Evolutionary conservation across 164 flowering plant genomes (phyloP).

Genomic region (Nymphaea thermarum): DNA sequence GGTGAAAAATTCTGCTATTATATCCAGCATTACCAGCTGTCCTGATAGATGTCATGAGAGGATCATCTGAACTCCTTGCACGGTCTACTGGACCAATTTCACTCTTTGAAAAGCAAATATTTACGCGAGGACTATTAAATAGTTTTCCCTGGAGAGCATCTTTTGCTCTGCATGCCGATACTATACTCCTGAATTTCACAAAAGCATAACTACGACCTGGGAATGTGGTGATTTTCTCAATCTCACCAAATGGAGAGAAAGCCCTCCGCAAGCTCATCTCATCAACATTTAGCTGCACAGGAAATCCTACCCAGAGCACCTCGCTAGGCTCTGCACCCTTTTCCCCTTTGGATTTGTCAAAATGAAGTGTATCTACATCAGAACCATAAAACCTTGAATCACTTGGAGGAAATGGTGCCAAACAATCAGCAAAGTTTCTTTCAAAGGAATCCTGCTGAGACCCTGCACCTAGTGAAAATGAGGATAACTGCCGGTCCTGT

Average conservation of each 20-base stretch:
- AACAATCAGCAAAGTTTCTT: constrained; percentile 22
- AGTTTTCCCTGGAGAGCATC: constrained; percentile 89
- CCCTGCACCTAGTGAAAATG: constrained; percentile 36
- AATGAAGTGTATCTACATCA: constrained; percentile 34
- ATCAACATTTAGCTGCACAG: constrained; percentile 63
- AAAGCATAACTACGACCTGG: constrained; percentile 94
- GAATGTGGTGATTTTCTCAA: constrained; percentile 71
- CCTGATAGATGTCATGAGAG: constrained; percentile 35
- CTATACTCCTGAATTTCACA: constrained; percentile 54
- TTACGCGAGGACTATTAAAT: constrained; percentile 90
- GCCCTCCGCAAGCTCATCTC: constrained; percentile 56
- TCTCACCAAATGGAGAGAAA: constrained; percentile 88
- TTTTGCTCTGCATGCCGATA: constrained; percentile 77
- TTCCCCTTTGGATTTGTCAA: constrained; percentile 46
- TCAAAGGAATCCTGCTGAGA: constrained; percentile 38
- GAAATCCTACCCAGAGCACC: constrained; percentile 91
- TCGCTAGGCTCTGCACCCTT: constrained; percentile 72
- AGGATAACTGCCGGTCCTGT: constrained; percentile 61
- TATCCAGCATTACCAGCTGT: constrained; percentile 22
- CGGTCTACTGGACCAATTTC: constrained; percentile 40
- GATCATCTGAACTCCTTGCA: constrained; percentile 31
- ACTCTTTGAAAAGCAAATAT: constrained; percentile 75
- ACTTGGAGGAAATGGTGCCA: constrained; percentile 34
- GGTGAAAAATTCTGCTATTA: constrained; percentile 13
- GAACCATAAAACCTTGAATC: constrained; percentile 36